A percentile compares a stretch with the other conserved stretches of the same genome.
These are phyloP conservation scores for Orbilia javanica DNA, from an alignment of 2,329 filamentous ascomycete genomes.

Conservation along the genomic window DNA sequence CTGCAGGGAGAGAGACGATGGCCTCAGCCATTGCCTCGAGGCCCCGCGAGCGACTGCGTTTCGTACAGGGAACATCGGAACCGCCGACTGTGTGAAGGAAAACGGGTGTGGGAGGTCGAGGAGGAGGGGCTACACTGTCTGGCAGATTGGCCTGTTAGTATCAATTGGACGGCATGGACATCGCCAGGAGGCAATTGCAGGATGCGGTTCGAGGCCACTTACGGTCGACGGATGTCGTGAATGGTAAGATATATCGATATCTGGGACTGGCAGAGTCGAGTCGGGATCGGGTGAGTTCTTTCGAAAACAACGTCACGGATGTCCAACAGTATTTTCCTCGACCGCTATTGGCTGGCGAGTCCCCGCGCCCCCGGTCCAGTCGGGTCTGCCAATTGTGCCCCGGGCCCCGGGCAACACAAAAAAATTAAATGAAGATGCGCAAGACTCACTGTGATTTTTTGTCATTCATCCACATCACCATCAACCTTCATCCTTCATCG, in stretches of 20 bases:
- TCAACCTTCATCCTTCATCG: slow-evolving; percentile 9
- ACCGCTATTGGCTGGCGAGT: slow-evolving; percentile 36
- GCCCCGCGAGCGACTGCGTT: slow-evolving; percentile 51
- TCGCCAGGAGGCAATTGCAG: not conserved
- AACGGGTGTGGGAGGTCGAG: slow-evolving; percentile 27
- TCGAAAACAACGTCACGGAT: slow-evolving; percentile 45
- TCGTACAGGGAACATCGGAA: slow-evolving; percentile 53
- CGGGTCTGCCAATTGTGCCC: not conserved
- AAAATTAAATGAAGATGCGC: slow-evolving; percentile 14
- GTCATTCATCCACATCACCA: slow-evolving; percentile 4
- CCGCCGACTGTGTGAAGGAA: slow-evolving; percentile 26
- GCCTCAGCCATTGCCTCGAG: slow-evolving; percentile 50
- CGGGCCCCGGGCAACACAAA: slow-evolving; percentile 23
- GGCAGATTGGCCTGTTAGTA: slow-evolving; percentile 11
- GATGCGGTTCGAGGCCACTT: not conserved
- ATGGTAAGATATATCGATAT: slow-evolving; percentile 12
- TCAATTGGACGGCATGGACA: slow-evolving; percentile 33
- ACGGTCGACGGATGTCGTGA: slow-evolving; percentile 26
- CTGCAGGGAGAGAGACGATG: slow-evolving; percentile 43
- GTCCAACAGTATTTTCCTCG: slow-evolving; percentile 53
- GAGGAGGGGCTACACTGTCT: slow-evolving; percentile 25
- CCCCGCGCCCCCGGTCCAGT: slow-evolving; percentile 9
- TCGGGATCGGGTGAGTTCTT: slow-evolving; percentile 31
- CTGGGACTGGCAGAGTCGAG: slow-evolving; percentile 2
- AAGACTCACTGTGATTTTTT: slow-evolving; percentile 35